Conservation (phyloP, 495 filamentous ascomycete genomes). For the Lophiostoma macrostomum region DNA sequence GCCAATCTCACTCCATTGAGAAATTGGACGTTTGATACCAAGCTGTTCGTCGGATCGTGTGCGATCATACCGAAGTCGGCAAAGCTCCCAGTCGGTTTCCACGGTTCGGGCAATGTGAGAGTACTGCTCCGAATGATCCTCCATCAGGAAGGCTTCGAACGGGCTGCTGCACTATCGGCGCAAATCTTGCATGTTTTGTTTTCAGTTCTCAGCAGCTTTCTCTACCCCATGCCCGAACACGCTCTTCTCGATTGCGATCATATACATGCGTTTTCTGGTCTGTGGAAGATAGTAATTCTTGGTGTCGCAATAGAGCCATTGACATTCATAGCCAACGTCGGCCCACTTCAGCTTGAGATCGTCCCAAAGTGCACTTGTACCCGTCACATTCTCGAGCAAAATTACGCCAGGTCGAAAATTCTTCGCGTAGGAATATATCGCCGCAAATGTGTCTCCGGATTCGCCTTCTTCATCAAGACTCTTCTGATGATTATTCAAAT, state of each 20-base stretch:
- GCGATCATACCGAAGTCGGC: slow-evolving; percentile 51
- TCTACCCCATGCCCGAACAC: slow-evolving; percentile 33
- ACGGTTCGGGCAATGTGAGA: slow-evolving; percentile 47
- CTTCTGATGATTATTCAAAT: slow-evolving; percentile 50
- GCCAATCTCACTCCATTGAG: slow-evolving; percentile 54
- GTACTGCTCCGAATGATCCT: slow-evolving; percentile 54
- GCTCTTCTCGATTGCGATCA: slow-evolving; percentile 57
- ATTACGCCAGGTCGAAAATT: slow-evolving; percentile 59
- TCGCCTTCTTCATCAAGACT: slow-evolving; percentile 58
- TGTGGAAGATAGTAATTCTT: slow-evolving; percentile 80
- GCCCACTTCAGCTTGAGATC: slow-evolving; percentile 45
- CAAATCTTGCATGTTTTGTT: slow-evolving; percentile 44
- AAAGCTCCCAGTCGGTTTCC: slow-evolving; percentile 55
- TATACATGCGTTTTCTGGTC: slow-evolving; percentile 69
- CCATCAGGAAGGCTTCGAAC: slow-evolving; percentile 52
- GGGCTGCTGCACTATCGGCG: slow-evolving; percentile 61
- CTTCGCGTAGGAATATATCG: slow-evolving; percentile 57
- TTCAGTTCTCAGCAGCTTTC: slow-evolving; percentile 39
- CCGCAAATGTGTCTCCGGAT: slow-evolving; percentile 67
- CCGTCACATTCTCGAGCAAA: slow-evolving; percentile 70
- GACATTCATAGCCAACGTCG: slow-evolving; percentile 54
- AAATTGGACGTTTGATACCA: slow-evolving; percentile 54
- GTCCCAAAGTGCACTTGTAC: slow-evolving; percentile 56
- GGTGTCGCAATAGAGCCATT: slow-evolving; percentile 54
- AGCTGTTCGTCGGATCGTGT: slow-evolving; percentile 48